Evolutionary conservation across 768 basidiomycete genomes (phyloP).

Genomic region (Tricholoma saponaceum): DNA sequence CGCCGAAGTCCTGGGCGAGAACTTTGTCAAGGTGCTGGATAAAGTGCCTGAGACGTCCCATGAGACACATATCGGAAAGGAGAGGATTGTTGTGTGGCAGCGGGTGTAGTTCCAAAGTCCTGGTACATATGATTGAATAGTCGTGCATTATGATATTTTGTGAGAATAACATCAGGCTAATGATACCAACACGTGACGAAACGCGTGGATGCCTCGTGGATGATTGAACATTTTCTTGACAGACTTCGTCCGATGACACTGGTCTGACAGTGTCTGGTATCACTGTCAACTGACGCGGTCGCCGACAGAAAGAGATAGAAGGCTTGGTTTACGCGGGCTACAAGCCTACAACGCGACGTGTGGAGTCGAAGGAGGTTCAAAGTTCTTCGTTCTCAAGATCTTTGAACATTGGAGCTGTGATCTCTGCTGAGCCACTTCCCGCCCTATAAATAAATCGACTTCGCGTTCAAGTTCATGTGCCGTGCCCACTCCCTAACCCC

Average conservation of each 20-base stretch:
- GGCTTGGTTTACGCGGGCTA: too few relatives aligned
- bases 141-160: too few relatives aligned
- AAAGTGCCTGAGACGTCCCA: slow-evolving; percentile 42
- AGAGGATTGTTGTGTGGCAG: slow-evolving; percentile 54
- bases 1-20: slow-evolving; percentile 39
- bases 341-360: neutral
- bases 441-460: neutral
- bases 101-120: slow-evolving; percentile 17
- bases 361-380: neutral
- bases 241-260: too few relatives aligned
- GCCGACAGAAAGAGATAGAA: too few relatives aligned
- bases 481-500: neutral
- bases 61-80: slow-evolving; percentile 39
- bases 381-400: neutral
- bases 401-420: neutral
- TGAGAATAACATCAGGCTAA: too few relatives aligned
- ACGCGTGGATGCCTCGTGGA: neutral
- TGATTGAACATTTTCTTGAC: neutral
- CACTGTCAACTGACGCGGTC: too few relatives aligned
- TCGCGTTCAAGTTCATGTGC: neutral
- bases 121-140: too few relatives aligned
- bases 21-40: slow-evolving; percentile 53
- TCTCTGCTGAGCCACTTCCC: neutral
- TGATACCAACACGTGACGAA: neutral
- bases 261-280: too few relatives aligned